Percentiles rank a stretch among this genome's conserved stretches.
These are phyloP conservation scores for Zarea fungicola DNA, from an alignment of 2,329 filamentous ascomycete species.

Conservation along the genomic window DNA sequence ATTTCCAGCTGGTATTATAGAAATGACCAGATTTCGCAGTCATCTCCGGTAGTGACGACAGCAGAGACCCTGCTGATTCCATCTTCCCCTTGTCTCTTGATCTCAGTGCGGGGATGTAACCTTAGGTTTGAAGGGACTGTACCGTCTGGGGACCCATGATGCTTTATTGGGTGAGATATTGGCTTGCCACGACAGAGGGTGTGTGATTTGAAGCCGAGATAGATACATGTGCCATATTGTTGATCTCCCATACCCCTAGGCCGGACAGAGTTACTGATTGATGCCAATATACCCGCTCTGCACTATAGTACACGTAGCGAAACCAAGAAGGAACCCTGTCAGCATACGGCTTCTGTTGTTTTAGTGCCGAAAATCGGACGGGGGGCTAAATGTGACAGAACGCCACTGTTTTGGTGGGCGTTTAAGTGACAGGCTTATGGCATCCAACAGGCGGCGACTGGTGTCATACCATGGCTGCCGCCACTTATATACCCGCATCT, in stretches of 20 bases:
- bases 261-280: neutral
- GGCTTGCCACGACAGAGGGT: neutral
- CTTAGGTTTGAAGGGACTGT: neutral
- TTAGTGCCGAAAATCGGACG: neutral
- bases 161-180: neutral
- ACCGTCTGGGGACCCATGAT: neutral
- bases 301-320: no score
- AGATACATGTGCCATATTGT: neutral
- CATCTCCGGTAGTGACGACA: slow-evolving; percentile 12
- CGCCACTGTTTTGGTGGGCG: neutral
- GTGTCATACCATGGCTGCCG: neutral
- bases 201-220: neutral
- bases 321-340: no score
- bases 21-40: neutral
- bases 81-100: slow-evolving; percentile 6
- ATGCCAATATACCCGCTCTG: neutral
- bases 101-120: neutral
- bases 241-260: slow-evolving; percentile 1
- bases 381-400: slow-evolving; percentile 1
- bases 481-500: slow-evolving; percentile 9
- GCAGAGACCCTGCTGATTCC: neutral
- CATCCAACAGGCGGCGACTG: no score
- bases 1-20: no score
- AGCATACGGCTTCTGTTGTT: neutral
- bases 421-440: slow-evolving; percentile 1